Base-by-base conservation (phyloP, 345 rosid species). In the Garcia nutans region DNA sequence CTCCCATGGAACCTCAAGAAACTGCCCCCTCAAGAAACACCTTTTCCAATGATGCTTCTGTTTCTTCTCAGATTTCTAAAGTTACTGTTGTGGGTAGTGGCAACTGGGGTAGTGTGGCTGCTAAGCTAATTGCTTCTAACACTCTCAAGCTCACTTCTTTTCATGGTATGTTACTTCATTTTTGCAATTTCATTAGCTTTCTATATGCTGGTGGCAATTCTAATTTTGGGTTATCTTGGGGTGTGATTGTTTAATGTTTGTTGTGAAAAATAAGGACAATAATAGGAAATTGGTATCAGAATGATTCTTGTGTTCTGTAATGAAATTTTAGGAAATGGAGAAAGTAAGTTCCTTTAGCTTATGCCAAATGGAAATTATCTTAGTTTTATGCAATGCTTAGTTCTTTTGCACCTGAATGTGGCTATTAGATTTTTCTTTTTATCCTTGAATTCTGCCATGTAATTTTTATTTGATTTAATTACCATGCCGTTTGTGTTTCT, bases 71-170 rank as follows among this genome's bases (percentile, higher is more conserved):
- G 9, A 83, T 84, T 82, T 89, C 91, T 26, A 90, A 79, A 76
- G 97, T 96, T 78, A 90, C 98, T 16, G 86, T 93, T 61, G 90
- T 96, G 8, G 99, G 99, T 0, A 93, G 99, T 83, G 99, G 99
- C 33, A 93, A 92, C 80, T 96, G 98, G 99, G 98, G 99, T 28
- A 96, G 97, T 74, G 98, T 93, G 42, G 99, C 98, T 74, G 89
- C 98, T 75, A 96, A 90, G 82, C 98, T 96, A 89, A 88, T 96
- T 82, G 99, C 97, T 67, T 92, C 91, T 28, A 96, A 93, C 83
- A 81, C 96, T 81, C 83, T 88, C 85, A 88, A 82, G 76, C 90
- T 92, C 78, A 57, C 78, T 76, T 90, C 90, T 58, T 92, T 93
- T 77, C 93, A 96, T 66, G 98, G 99, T 96, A 66, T 47, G 42